Base-by-base conservation (phyloP, 306 rosid species). In the Cucurbita ficifolia region DNA sequence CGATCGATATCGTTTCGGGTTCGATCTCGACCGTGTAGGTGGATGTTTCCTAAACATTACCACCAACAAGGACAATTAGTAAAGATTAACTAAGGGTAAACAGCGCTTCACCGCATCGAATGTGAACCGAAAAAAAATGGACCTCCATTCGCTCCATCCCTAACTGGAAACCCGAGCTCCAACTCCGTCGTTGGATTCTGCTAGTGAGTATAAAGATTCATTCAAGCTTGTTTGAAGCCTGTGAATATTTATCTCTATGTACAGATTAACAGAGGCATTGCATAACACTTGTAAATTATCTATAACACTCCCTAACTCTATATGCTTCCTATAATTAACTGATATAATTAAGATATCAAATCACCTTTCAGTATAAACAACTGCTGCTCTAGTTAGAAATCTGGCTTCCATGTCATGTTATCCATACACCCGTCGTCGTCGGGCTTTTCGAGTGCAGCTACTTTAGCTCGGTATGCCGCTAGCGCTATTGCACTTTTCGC, bases 111-210 rank as follows among this genome's bases (percentile, higher is more conserved):
- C 83, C 83, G 80, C 81, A 77, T 81, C 79, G 96, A 89, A 92
- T 92, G 90, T 76, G 88, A 86, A 84, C 85, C 84, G 56, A 42
- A 87, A 87, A 83, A 81, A 83, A 81, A 75, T 84, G 48, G 85
- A 87, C 98, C 98, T 87, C 97, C 94, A 80, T 82, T 87, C 81
- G 96, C 96, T 90, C 96, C 85, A 77, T 90, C 84, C 96, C 90
- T 83, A 82, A 63, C 50, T 68, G 96, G 96, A 90, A 87, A 79
- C 73, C 71, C 81, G 87, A 90, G 97, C 99, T 81, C 95, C 99
- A 86, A 89, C 96, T 57, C 89, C 94, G 35, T 74, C 74, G 92
- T 86, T 82, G 98, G 96, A 74, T 86, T 91, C 99, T 91, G 99
- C 85, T 84, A 70, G n/a, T 58, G 90, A 86, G 95, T 83, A 89